Evolutionary conservation across 2,329 filamentous ascomycete species (phyloP).

Genomic region (Zymoseptoria crescenta): DNA sequence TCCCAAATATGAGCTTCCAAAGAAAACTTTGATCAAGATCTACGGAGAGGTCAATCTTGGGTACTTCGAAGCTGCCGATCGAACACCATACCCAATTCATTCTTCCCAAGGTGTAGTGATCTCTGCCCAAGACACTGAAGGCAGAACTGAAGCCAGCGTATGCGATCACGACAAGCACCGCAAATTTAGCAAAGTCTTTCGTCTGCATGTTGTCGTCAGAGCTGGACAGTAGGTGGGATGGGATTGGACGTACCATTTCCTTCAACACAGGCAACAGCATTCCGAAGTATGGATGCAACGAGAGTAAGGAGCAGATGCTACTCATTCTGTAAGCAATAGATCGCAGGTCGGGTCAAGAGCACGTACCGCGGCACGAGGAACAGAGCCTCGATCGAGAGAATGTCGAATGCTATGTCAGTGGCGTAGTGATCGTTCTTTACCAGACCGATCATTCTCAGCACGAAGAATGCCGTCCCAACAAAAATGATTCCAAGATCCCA

Average conservation of each 20-base stretch:
- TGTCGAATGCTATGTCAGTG: slow-evolving; percentile 77
- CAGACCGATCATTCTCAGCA: slow-evolving; percentile 60
- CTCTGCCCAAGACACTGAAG: slow-evolving; percentile 68
- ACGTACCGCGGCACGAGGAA: slow-evolving; percentile 69
- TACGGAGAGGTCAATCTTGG: background rate
- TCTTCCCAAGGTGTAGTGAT: slow-evolving; percentile 53
- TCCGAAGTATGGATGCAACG: slow-evolving; percentile 82
- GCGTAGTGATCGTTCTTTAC: slow-evolving; percentile 51
- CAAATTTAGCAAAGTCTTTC: slow-evolving; percentile 81
- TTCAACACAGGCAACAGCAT: slow-evolving; percentile 84
- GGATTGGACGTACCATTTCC: slow-evolving; percentile 60
- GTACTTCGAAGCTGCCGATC: slow-evolving; percentile 39
- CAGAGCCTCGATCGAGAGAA: slow-evolving; percentile 79
- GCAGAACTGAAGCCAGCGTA: slow-evolving; percentile 86
- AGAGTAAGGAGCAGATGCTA: slow-evolving; percentile 78
- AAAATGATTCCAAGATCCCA: slow-evolving; percentile 42
- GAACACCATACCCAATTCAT: slow-evolving; percentile 62
- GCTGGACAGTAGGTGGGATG: background rate
- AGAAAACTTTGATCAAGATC: slow-evolving; percentile 56
- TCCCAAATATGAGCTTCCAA: slow-evolving; percentile 66
- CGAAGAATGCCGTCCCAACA: slow-evolving; percentile 50
- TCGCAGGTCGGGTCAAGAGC: background rate
- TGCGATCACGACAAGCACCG: slow-evolving; percentile 68
- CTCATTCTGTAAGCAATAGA: slow-evolving; percentile 1
- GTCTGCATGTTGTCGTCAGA: slow-evolving; percentile 38